Conservation (phyloP, 2,329 filamentous ascomycete genomes). For the Pyricularia pennisetigena region DNA sequence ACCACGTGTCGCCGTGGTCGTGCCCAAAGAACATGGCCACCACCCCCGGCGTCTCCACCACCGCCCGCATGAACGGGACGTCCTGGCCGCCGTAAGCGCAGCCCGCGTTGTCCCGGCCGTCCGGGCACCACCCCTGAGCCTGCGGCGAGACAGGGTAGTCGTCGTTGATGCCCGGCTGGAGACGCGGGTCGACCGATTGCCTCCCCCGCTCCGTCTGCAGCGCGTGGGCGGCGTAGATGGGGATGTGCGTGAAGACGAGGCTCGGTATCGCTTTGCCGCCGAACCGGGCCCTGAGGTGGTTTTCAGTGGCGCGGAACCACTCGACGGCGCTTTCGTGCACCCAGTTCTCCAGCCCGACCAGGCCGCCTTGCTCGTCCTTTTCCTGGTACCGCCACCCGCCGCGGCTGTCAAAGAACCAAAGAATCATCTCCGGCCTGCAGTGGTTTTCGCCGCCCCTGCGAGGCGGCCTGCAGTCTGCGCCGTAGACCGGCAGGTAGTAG, state of each 20-base stretch:
- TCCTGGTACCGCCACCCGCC: constrained; percentile 33
- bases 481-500: constrained; percentile 21
- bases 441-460: not conserved
- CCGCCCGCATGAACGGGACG: constrained; percentile 43
- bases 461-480: constrained; percentile 8
- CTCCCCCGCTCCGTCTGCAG: constrained; percentile 14
- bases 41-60: constrained; percentile 37
- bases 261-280: constrained; percentile 26
- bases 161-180: constrained; percentile 23
- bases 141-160: constrained; percentile 20
- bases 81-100: constrained; percentile 33
- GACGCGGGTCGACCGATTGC: constrained; percentile 13
- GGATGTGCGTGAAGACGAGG: constrained; percentile 39
- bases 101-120: constrained; percentile 13
- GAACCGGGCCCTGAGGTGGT: constrained; percentile 17
- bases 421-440: constrained; percentile 23
- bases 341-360: constrained; percentile 25
- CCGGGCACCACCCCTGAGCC: constrained; percentile 20
- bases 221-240: constrained; percentile 20
- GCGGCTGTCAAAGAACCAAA: constrained; percentile 55
- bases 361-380: constrained; percentile 8
- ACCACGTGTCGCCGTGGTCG: constrained; percentile 48
- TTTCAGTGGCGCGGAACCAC: constrained; percentile 31
- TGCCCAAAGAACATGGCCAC: constrained; percentile 48
- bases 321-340: constrained; percentile 30